Percentiles rank a stretch among this genome's conserved stretches.
Conservation (phyloP, 2,329 filamentous ascomycete species). For the Colletotrichum musae region DNA sequence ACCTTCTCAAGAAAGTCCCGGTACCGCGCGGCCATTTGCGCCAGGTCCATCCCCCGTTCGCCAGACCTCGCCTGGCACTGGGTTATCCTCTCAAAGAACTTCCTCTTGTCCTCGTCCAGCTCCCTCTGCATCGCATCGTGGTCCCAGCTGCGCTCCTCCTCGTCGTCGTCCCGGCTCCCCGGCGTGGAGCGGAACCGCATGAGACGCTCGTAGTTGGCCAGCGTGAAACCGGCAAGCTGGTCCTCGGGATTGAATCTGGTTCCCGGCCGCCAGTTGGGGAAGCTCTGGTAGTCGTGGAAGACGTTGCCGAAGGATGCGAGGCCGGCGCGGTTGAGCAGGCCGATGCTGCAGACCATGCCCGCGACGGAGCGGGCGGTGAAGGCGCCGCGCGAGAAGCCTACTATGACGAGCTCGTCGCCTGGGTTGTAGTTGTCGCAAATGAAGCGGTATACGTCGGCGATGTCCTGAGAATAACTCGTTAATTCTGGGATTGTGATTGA, state of each 20-base stretch:
- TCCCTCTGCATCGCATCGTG: not conserved
- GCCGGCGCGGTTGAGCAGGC: slow-evolving; percentile 39
- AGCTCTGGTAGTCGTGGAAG: slow-evolving; percentile 42
- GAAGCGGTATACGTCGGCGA: slow-evolving; percentile 55
- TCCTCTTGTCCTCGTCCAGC: slow-evolving; percentile 19
- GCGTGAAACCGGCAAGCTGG: slow-evolving; percentile 31
- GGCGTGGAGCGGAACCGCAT: not conserved
- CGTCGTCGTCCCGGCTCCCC: not conserved
- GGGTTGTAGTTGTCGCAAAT: slow-evolving; percentile 53
- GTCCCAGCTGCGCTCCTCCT: not conserved
- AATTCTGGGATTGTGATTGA: no score
- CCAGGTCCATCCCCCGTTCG: slow-evolving; percentile 9
- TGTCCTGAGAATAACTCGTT: no score
- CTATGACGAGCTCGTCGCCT: slow-evolving; percentile 52
- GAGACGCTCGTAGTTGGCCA: slow-evolving; percentile 18
- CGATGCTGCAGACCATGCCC: slow-evolving; percentile 43
- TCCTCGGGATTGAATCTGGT: slow-evolving; percentile 16
- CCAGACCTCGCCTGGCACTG: not conserved
- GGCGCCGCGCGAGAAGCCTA: slow-evolving; percentile 55
- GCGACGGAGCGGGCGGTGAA: slow-evolving; percentile 55
- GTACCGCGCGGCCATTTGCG: slow-evolving; percentile 21
- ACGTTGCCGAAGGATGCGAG: slow-evolving; percentile 36
- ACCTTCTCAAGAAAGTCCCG: slow-evolving; percentile 30
- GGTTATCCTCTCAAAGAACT: slow-evolving; percentile 11
- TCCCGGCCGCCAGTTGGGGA: slow-evolving; percentile 17